Evolutionary conservation across 2,329 filamentous ascomycete genomes (phyloP).

Genomic region (Sphaerulina musiva): DNA sequence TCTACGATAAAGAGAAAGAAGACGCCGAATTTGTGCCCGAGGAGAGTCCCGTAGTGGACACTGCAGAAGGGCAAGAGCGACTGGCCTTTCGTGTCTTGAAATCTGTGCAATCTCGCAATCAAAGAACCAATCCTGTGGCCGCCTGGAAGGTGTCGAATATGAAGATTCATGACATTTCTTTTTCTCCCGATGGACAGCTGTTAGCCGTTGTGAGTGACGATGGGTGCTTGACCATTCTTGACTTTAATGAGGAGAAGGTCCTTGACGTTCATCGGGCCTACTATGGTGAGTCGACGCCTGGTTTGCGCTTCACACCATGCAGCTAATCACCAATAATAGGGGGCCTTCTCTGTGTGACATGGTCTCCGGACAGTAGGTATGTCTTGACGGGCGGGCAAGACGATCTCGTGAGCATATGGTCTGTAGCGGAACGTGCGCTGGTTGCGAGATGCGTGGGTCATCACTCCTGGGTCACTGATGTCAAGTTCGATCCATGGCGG

Average conservation of each 20-base stretch:
- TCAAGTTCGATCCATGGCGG: conserved; percentile 94
- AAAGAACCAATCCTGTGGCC: conserved; percentile 86
- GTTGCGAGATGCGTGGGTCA: conserved; percentile 92
- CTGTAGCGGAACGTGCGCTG: conserved; percentile 70
- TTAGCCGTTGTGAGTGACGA: conserved; percentile 89
- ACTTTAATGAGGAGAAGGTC: conserved; percentile 85
- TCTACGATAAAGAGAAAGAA: conserved; percentile 97
- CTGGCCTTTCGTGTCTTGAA: conserved; percentile 61
- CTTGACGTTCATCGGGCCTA: conserved; percentile 82
- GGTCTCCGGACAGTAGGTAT: conserved; percentile 96
- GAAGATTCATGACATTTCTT: conserved; percentile 81
- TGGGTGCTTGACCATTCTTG: conserved; percentile 79
- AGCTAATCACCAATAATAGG: background rate
- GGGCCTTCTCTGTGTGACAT: conserved; percentile 85
- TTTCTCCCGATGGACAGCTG: conserved; percentile 82
- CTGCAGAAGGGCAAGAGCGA: conserved; percentile 20
- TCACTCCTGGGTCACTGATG: conserved; percentile 87
- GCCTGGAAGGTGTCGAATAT: conserved; percentile 91
- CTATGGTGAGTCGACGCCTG: conserved; percentile 54
- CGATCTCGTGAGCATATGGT: conserved; percentile 95
- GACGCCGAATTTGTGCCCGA: conserved; percentile 73
- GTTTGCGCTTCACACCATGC: background rate
- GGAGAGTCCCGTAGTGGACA: conserved; percentile 27
- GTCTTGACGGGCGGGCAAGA: conserved; percentile 93
- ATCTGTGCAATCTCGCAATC: conserved; percentile 87